phyloP scores from a whole-genome alignment of 2,329 filamentous ascomycete genomes.

The Dactylellina haptotyla region DNA sequence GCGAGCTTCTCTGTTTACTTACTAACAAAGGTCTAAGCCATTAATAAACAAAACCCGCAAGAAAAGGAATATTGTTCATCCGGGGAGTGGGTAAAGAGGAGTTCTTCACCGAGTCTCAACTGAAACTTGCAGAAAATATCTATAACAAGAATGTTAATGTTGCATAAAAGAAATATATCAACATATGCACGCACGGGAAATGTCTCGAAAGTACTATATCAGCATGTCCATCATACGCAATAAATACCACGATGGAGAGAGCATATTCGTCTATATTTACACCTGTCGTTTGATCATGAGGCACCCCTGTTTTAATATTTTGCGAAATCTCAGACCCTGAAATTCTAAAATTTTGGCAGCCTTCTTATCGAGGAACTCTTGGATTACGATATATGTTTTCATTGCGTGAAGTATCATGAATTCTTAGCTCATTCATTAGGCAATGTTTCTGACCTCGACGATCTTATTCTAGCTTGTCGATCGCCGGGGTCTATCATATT shows the following conservation, averaged over 20 bases:
- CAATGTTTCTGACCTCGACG: background rate
- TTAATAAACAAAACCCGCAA: background rate
- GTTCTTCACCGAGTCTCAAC: background rate
- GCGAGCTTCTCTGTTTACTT: too few species aligned
- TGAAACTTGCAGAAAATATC: constrained; percentile 13
- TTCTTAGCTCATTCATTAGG: background rate
- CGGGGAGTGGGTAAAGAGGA: background rate
- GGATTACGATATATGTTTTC: background rate
- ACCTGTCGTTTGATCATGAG: constrained; percentile 47
- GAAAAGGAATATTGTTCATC: constrained; percentile 30
- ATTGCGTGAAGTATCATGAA: background rate
- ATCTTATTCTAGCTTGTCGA: background rate
- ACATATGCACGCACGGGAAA: constrained; percentile 32
- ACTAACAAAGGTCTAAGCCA: too few species aligned
- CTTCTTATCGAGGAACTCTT: constrained; percentile 3
- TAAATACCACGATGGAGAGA: background rate
- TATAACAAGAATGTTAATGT: constrained; percentile 21
- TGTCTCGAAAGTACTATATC: constrained; percentile 25
- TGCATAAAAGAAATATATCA: background rate
- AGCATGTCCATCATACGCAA: background rate
- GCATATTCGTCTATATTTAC: constrained; percentile 21
- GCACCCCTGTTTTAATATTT: background rate
- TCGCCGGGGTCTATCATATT: background rate
- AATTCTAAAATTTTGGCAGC: background rate
- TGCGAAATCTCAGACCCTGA: background rate